Evolutionary conservation across 2,329 filamentous ascomycete species (phyloP).

Genomic region (Cercospora sojina): DNA sequence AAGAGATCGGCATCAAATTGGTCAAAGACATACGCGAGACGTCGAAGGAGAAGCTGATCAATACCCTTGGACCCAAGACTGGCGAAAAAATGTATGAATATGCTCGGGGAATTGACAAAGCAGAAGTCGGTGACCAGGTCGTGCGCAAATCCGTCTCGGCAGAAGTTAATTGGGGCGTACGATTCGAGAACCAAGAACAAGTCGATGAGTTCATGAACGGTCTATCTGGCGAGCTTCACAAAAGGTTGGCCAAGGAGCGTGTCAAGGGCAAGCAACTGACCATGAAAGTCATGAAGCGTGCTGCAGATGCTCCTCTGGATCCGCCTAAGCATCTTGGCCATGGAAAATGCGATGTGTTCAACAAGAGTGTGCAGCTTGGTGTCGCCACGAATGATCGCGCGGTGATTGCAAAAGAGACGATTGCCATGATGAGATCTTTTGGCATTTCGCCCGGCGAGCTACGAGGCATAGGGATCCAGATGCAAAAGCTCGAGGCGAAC

Average conservation of each 20-base stretch:
- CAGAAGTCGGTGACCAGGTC: slow-evolving; percentile 81
- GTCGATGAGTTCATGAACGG: slow-evolving; percentile 88
- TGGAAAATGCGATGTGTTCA: slow-evolving; percentile 91
- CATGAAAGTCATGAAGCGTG: slow-evolving; percentile 90
- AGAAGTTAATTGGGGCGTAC: slow-evolving; percentile 97
- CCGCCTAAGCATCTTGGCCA: slow-evolving; percentile 92
- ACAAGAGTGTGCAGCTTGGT: slow-evolving; percentile 79
- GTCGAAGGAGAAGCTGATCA: slow-evolving; percentile 72
- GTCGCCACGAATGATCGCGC: slow-evolving; percentile 76
- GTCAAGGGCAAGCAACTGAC: slow-evolving; percentile 87
- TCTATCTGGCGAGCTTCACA: slow-evolving; percentile 80
- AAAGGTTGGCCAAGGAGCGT: slow-evolving; percentile 74
- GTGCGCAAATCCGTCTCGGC: slow-evolving; percentile 92
- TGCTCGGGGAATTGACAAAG: slow-evolving; percentile 78
- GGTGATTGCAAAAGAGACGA: slow-evolving; percentile 73
- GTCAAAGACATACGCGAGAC: slow-evolving; percentile 80
- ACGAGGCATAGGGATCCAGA: slow-evolving; percentile 86
- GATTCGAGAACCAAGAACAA: slow-evolving; percentile 88
- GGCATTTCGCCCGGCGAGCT: slow-evolving; percentile 87
- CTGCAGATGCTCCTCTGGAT: slow-evolving; percentile 82
- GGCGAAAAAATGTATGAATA: slow-evolving; percentile 90
- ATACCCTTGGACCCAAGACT: slow-evolving; percentile 82
- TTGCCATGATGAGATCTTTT: slow-evolving; percentile 79
- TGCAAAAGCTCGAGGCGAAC: slow-evolving; percentile 85
- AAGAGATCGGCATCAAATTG: slow-evolving; percentile 77